These are phyloP conservation scores for Microbotryum violaceum DNA, from an alignment of 1,284 basidiomycete genomes.

Conservation along the genomic window DNA sequence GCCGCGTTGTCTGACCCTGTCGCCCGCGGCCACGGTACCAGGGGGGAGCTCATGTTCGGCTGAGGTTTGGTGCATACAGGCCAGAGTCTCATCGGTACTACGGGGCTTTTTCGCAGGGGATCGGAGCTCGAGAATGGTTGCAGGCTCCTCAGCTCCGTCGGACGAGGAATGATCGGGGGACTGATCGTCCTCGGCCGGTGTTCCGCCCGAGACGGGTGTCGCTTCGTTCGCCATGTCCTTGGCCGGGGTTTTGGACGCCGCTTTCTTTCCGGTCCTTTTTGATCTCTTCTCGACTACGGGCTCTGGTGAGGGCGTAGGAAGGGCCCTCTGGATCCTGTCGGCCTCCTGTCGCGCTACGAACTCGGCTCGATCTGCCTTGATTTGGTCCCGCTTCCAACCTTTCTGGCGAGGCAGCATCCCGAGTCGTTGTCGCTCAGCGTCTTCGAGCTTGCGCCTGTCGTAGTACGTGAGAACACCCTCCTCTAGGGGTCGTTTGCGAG, in stretches of 20 bases:
- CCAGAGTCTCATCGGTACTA: no score
- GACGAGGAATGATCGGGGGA: no score
- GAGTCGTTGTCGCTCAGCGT: conserved; percentile 17
- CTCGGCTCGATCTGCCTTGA: conserved; percentile 10
- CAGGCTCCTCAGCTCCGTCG: no score
- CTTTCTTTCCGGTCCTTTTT: not conserved
- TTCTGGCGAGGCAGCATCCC: conserved; percentile 18
- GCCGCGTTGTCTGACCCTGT: not conserved
- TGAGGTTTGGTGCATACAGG: no score
- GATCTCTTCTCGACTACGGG: not conserved
- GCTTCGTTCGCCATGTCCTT: not conserved
- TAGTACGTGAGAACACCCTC: conserved; percentile 10
- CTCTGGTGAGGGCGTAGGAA: no score
- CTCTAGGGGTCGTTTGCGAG: conserved; percentile 1
- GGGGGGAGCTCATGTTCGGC: no score
- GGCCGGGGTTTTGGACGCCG: not conserved
- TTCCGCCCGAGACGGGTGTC: not conserved
- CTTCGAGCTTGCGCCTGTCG: conserved; percentile 21
- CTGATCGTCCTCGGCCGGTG: not conserved
- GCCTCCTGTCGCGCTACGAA: conserved; percentile 1
- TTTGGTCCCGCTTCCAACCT: not conserved
- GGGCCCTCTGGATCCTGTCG: not conserved
- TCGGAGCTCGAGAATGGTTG: no score
- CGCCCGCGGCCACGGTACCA: not conserved
- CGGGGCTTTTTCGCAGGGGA: no score